Conservation (phyloP, 352 stramenopile genomes). For the Globisporangium solare region DNA sequence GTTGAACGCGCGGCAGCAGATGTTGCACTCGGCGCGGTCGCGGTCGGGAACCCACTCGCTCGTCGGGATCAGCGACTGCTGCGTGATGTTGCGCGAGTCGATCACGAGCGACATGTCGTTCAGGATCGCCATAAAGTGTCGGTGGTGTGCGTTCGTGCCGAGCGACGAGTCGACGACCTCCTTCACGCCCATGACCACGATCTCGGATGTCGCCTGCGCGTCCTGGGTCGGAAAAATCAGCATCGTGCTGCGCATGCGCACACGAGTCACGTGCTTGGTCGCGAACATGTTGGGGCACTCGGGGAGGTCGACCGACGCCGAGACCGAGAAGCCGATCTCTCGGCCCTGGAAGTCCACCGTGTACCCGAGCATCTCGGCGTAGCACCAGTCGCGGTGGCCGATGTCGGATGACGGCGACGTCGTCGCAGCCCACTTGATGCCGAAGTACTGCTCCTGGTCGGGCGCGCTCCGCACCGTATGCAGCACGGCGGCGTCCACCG, state of each 20-base stretch:
- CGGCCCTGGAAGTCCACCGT: conserved; percentile 28
- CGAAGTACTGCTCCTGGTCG: conserved; percentile 36
- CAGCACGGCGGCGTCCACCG: conserved; percentile 36
- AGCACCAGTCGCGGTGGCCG: conserved; percentile 37
- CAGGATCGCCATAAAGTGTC: conserved; percentile 40
- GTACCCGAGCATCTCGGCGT: conserved; percentile 46
- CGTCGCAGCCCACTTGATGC: conserved; percentile 44
- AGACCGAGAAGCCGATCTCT: conserved; percentile 36
- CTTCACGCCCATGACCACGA: conserved; percentile 37
- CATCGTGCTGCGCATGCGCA: conserved; percentile 46
- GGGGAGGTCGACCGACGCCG: conserved; percentile 35
- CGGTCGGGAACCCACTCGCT: conserved; percentile 36
- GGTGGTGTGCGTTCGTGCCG: conserved; percentile 31
- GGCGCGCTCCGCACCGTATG: conserved; percentile 20
- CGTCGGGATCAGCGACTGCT: conserved; percentile 23
- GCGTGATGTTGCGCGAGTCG: conserved; percentile 45
- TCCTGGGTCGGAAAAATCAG: conserved; percentile 27
- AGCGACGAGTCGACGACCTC: conserved; percentile 31
- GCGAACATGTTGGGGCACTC: conserved; percentile 34
- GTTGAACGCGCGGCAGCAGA: conserved; percentile 21
- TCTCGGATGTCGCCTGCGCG: conserved; percentile 29
- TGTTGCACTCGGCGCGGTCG: conserved; percentile 16
- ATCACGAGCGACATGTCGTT: conserved; percentile 55
- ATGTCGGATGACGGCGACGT: conserved; percentile 19
- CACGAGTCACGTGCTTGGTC: conserved; percentile 28